Percentiles rank a stretch among this genome's conserved stretches.
phyloP scores from a whole-genome alignment of 116 monocot genomes.

The Zostera marina region DNA sequence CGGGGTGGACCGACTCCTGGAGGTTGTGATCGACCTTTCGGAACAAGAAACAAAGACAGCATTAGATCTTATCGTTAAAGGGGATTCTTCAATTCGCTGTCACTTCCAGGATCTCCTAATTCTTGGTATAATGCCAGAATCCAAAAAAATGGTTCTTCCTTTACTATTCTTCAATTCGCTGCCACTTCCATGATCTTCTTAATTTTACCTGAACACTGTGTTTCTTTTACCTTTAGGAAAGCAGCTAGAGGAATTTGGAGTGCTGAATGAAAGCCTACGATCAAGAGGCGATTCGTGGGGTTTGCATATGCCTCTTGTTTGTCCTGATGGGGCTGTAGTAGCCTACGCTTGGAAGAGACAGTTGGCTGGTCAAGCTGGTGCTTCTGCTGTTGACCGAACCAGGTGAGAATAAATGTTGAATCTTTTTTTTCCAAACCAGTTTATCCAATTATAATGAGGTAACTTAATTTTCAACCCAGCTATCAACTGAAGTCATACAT shows the following conservation, averaged over 20 bases:
- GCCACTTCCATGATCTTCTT: too few species aligned
- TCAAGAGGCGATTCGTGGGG: conserved; percentile 89
- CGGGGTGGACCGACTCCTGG: conserved; percentile 75
- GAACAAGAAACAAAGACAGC: conserved; percentile 22
- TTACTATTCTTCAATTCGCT: too few species aligned
- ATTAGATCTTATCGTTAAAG: conserved; percentile 27
- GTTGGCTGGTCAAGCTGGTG: conserved; percentile 95
- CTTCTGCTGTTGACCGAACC: conserved; percentile 95
- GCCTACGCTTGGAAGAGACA: conserved; percentile 99
- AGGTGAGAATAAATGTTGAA: conserved; percentile 28
- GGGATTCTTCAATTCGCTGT: conserved; percentile 48
- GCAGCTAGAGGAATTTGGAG: conserved; percentile 89
- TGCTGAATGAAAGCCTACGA: conserved; percentile 54
- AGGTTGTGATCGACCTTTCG: conserved; percentile 48
- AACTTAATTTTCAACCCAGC: too few species aligned
- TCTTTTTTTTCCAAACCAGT: too few species aligned
- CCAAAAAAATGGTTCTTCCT: too few species aligned
- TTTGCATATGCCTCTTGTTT: conserved; percentile 96
- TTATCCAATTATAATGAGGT: too few species aligned
- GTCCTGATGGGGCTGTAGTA: conserved; percentile 93
- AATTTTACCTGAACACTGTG: too few species aligned
- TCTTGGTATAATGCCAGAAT: conserved; percentile 17
- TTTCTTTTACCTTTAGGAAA: conserved; percentile 29
- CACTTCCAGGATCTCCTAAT: conserved; percentile 72
- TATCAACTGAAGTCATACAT: too few species aligned